Percentiles rank a stretch among this genome's conserved stretches.
Evolutionary conservation across 345 rosid genomes (phyloP).

Genomic region (Pistacia integerrima): DNA sequence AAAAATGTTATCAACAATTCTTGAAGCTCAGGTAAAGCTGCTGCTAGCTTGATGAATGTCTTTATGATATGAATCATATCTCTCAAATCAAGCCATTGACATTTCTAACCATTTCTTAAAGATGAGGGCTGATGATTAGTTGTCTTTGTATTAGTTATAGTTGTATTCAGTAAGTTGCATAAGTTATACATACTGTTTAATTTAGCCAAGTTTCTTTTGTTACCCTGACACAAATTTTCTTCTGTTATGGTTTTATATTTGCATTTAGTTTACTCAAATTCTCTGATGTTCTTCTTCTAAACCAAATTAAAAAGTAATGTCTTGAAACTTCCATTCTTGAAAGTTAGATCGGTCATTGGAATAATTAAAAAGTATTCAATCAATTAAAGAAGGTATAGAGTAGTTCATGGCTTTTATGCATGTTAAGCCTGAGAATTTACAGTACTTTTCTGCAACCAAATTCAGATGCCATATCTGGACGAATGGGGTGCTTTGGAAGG

Average conservation of each 20-base stretch:
- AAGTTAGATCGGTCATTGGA: no score
- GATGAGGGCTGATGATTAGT: not conserved
- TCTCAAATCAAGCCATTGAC: not conserved
- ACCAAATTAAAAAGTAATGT: not conserved
- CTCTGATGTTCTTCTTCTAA: not conserved
- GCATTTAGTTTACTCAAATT: not conserved
- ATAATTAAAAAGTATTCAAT: no score
- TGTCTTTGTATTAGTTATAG: not conserved
- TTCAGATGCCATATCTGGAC: conserved; percentile 75
- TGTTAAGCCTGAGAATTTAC: not conserved
- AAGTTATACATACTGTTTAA: no score
- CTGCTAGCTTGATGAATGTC: not conserved
- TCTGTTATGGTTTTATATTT: not conserved
- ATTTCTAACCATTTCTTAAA: not conserved
- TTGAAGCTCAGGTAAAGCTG: conserved; percentile 69
- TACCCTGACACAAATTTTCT: not conserved
- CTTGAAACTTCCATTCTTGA: no score
- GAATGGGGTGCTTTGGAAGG: conserved; percentile 60
- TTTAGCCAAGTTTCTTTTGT: not conserved
- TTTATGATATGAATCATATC: not conserved
- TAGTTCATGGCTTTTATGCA: no score
- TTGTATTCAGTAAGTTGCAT: no score
- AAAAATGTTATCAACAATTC: conserved; percentile 49
- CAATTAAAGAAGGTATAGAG: no score
- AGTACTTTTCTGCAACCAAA: not conserved